phyloP scores from a whole-genome alignment of 2,329 filamentous ascomycete species.

The Calcarisporium arbuscula region DNA sequence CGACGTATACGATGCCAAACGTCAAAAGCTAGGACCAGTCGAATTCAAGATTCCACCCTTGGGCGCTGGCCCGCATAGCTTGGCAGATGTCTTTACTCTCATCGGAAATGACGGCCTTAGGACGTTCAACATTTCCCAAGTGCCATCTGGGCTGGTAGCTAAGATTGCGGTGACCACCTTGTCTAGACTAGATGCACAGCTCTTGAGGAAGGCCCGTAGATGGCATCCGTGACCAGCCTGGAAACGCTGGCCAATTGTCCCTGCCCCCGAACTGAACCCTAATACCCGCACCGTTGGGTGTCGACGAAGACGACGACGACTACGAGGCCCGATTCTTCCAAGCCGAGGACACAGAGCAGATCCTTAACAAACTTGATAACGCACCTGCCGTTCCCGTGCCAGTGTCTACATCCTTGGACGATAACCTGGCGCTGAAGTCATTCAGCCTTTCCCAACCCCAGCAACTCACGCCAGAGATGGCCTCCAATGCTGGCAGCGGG shows the following conservation, averaged over 20 bases:
- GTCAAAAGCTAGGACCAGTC: constrained; percentile 56
- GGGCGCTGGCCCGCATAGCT: constrained; percentile 67
- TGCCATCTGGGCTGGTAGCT: constrained; percentile 69
- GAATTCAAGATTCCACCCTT: constrained; percentile 60
- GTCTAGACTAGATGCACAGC: constrained; percentile 59
- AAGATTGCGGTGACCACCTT: constrained; percentile 79
- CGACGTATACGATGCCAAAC: constrained; percentile 74
- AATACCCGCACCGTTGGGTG: constrained; percentile 55
- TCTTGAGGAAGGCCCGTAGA: constrained; percentile 69
- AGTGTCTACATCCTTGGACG: constrained; percentile 19
- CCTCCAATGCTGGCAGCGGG: constrained; percentile 66
- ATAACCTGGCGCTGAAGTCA: constrained; percentile 60
- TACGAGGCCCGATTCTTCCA: constrained; percentile 85
- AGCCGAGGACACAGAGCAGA: constrained; percentile 70
- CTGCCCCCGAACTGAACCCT: constrained; percentile 44
- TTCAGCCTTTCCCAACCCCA: constrained; percentile 77
- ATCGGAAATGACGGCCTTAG: constrained; percentile 66
- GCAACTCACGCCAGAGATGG: constrained; percentile 63
- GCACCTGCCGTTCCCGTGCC: constrained; percentile 45
- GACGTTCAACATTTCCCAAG: constrained; percentile 73
- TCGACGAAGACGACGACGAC: constrained; percentile 76
- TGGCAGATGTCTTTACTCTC: constrained; percentile 81
- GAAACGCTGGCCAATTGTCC: constrained; percentile 36
- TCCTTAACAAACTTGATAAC: constrained; percentile 69
- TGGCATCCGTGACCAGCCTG: constrained; percentile 47